Percentiles rank a stretch among this genome's conserved stretches.
Conservation (phyloP, 768 basidiomycete genomes). For the Cystofilobasidium capitatum region DNA sequence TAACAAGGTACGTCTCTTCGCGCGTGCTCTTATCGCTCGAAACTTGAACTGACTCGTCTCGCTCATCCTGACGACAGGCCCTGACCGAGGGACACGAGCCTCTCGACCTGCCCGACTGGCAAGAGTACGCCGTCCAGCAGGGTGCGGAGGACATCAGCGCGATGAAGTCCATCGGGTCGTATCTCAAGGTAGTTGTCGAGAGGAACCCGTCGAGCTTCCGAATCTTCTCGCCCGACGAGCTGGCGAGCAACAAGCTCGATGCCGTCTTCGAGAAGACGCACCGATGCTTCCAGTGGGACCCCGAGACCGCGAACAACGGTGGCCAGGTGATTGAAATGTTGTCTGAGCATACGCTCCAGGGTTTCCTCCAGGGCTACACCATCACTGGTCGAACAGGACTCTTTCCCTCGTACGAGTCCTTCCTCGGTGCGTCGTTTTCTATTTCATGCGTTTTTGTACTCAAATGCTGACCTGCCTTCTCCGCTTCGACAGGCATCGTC, state of each 20-base stretch:
- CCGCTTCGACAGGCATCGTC: constrained; percentile 45
- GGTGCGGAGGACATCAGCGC: constrained; percentile 56
- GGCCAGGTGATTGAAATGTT: constrained; percentile 82
- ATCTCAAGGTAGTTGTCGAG: constrained; percentile 41
- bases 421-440: constrained; percentile 49
- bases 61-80: not conserved
- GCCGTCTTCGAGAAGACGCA: constrained; percentile 54
- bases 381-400: constrained; percentile 66
- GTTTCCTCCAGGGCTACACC: constrained; percentile 86
- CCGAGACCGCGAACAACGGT: constrained; percentile 48
- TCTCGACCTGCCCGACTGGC: constrained; percentile 61
- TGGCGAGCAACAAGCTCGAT: constrained; percentile 79
- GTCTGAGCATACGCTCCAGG: constrained; percentile 64
- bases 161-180: constrained; percentile 53
- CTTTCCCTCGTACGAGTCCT: constrained; percentile 85
- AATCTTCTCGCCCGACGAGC: constrained; percentile 74
- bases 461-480: not conserved
- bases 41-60: not conserved
- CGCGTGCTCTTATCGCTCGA: not conserved
- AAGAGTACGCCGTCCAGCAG: constrained; percentile 46
- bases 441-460: not conserved
- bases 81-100: constrained; percentile 54
- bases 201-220: constrained; percentile 71
- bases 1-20: constrained; percentile 40
- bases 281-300: constrained; percentile 82